Conservation (phyloP, 2,329 filamentous ascomycete species). For the Apiospora koreana region DNA sequence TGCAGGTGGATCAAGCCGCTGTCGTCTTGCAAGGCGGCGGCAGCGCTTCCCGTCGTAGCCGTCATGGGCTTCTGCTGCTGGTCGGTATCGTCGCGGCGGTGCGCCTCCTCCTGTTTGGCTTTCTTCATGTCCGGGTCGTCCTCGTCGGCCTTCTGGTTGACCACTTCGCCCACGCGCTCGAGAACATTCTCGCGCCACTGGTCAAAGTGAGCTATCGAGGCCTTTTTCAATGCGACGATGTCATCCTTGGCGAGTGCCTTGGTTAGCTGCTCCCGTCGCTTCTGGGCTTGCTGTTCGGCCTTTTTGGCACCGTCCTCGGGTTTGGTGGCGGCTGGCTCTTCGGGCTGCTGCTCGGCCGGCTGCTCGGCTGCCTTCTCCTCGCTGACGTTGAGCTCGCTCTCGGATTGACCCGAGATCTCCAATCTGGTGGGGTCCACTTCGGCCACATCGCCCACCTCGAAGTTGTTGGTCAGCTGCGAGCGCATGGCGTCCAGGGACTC, state of each 20-base stretch:
- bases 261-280: constrained; percentile 20
- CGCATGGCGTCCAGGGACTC: constrained; percentile 20
- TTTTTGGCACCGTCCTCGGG: background rate
- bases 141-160: constrained; percentile 27
- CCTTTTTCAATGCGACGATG: constrained; percentile 27
- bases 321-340: background rate
- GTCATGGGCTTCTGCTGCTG: background rate
- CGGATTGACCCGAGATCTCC: background rate
- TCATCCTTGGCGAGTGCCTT: constrained; percentile 26
- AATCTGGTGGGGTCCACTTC: constrained; percentile 9
- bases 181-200: constrained; percentile 31
- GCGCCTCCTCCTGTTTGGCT: constrained; percentile 12
- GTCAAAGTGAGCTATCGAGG: constrained; percentile 29
- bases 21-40: constrained; percentile 25
- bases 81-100: background rate
- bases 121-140: constrained; percentile 17
- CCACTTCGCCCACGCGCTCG: constrained; percentile 29
- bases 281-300: constrained; percentile 19
- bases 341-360: background rate
- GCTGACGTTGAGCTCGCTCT: background rate
- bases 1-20: constrained; percentile 45
- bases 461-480: constrained; percentile 13
- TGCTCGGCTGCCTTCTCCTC: constrained; percentile 11
- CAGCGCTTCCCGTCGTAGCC: background rate
- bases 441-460: constrained; percentile 12